A percentile compares a stretch with the other conserved stretches of the same genome.
phyloP scores from a whole-genome alignment of 2,329 filamentous ascomycete genomes.

The Fusarium transvaalense region DNA sequence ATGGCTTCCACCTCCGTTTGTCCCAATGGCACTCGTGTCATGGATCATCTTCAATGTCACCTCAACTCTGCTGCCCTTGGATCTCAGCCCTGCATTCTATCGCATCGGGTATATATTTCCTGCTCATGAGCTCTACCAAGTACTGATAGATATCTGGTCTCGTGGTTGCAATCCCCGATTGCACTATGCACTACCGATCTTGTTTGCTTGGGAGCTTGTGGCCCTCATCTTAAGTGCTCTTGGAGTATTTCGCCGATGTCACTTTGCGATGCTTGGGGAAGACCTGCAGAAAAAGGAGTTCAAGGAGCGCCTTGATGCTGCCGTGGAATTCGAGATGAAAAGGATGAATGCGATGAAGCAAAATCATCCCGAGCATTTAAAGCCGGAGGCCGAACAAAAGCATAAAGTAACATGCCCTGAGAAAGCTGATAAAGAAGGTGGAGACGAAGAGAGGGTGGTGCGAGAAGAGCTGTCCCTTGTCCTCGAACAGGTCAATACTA shows the following conservation, averaged over 20 bases:
- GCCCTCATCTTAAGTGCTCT: background rate
- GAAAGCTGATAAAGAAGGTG: background rate
- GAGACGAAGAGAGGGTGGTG: background rate
- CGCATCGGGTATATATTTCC: background rate
- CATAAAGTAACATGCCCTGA: background rate
- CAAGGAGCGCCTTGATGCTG: background rate
- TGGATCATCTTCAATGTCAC: conserved; percentile 41
- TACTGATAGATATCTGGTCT: conserved; percentile 2
- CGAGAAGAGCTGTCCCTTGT: background rate
- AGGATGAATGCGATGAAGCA: background rate
- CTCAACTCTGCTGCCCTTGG: background rate
- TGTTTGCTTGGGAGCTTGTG: background rate
- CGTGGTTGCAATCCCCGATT: background rate
- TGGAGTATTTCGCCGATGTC: background rate
- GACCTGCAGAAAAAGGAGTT: background rate
- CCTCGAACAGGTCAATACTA: background rate
- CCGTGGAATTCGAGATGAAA: background rate
- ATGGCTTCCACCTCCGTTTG: conserved; percentile 37
- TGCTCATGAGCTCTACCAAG: background rate
- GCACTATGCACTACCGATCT: background rate
- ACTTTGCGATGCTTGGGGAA: conserved; percentile 3
- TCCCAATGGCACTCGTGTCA: conserved; percentile 39
- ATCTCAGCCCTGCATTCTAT: background rate
- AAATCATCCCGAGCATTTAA: background rate
- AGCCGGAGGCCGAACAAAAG: background rate